Evolutionary conservation across 257 asterid species (phyloP).

Genomic region (Knoxia roxburghii): DNA sequence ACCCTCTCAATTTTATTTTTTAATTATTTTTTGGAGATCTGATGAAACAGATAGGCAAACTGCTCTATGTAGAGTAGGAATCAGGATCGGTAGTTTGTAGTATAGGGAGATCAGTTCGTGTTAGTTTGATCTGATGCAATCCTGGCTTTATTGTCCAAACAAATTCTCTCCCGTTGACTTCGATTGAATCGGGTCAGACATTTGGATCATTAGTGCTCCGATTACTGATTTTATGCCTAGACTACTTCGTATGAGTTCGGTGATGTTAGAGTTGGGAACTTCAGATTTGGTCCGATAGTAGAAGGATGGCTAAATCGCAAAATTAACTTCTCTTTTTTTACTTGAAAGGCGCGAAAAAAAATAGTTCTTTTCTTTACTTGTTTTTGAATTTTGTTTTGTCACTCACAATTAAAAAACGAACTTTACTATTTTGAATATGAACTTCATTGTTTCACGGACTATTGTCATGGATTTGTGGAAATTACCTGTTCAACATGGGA

Average conservation of each 20-base stretch:
- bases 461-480: too few species aligned
- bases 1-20: neutral
- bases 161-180: slow-evolving; percentile 10
- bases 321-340: too few species aligned
- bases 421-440: too few species aligned
- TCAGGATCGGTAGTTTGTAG: neutral
- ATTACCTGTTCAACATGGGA: too few species aligned
- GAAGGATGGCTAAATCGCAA: too few species aligned
- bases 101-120: neutral
- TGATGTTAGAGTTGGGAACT: neutral
- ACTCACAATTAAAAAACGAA: too few species aligned
- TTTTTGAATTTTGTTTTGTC: too few species aligned
- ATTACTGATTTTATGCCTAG: neutral
- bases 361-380: too few species aligned
- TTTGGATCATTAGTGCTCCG: too few species aligned
- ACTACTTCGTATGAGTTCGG: neutral
- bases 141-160: neutral
- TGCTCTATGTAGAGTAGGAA: neutral
- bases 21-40: slow-evolving; percentile 4
- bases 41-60: neutral
- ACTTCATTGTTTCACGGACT: too few species aligned
- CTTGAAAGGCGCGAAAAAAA: too few species aligned
- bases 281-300: neutral
- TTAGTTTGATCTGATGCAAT: slow-evolving; percentile 1
- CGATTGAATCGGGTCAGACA: neutral